Conservation (phyloP, 768 basidiomycete genomes). For the Collybia mongolica region DNA sequence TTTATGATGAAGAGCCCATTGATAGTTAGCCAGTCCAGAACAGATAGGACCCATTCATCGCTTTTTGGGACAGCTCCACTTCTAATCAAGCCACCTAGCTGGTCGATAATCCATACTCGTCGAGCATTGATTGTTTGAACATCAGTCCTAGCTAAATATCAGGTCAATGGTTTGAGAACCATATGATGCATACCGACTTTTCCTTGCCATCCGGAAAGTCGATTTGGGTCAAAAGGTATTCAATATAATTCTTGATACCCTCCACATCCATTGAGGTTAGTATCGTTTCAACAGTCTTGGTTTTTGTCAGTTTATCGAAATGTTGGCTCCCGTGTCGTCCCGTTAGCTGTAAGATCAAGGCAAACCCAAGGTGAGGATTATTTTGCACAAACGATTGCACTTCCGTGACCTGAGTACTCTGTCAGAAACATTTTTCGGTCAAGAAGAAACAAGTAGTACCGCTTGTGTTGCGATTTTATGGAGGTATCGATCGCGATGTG, state of each 20-base stretch:
- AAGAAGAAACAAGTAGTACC: constrained; percentile 41
- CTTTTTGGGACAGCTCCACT: constrained; percentile 78
- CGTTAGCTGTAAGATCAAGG: constrained; percentile 81
- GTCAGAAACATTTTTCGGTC: not conserved
- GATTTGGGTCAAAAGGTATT: constrained; percentile 64
- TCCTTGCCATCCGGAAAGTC: constrained; percentile 43
- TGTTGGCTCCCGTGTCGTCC: constrained; percentile 81
- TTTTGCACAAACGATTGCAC: constrained; percentile 73
- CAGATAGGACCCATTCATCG: constrained; percentile 71
- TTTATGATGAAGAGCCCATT: constrained; percentile 79
- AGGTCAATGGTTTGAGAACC: constrained; percentile 3
- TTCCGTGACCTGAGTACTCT: constrained; percentile 54
- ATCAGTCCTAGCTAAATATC: constrained; percentile 35
- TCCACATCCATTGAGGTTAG: constrained; percentile 68
- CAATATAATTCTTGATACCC: constrained; percentile 77
- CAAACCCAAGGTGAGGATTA: constrained; percentile 79
- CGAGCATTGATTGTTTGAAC: constrained; percentile 49
- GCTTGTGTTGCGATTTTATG: constrained; percentile 87
- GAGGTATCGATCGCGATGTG: constrained; percentile 82
- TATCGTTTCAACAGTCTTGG: constrained; percentile 88
- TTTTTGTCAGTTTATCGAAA: constrained; percentile 90
- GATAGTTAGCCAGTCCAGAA: constrained; percentile 81
- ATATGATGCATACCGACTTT: constrained; percentile 32
- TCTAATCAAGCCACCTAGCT: constrained; percentile 73
- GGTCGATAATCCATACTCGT: constrained; percentile 84